Conservation (phyloP, 306 rosid species). For the Carpinus fangiana region DNA sequence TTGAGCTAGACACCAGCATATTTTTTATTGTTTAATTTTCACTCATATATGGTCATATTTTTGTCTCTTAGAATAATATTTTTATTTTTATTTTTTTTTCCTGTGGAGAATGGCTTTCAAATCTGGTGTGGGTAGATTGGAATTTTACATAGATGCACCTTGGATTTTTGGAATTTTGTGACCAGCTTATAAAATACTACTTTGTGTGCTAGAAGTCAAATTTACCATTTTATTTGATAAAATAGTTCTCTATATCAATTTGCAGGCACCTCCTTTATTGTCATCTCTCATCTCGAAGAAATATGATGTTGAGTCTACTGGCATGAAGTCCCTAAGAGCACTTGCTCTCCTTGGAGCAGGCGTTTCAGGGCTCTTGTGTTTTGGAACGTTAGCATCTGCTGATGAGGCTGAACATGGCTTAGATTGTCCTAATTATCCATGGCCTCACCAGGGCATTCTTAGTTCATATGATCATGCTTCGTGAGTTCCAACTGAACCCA, state of each 20-base stretch:
- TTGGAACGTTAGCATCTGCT: conserved; percentile 66
- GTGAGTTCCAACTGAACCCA: conserved; percentile 47
- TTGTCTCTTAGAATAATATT: not conserved
- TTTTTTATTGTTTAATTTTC: not conserved
- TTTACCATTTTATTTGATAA: conserved; percentile 5
- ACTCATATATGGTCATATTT: not conserved
- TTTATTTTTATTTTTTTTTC: not conserved
- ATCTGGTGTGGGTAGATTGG: not conserved
- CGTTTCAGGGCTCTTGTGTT: conserved; percentile 73
- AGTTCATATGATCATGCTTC: conserved; percentile 98
- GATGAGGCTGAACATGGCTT: conserved; percentile 99
- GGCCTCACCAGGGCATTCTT: conserved; percentile 98
- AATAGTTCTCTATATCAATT: conserved; percentile 14
- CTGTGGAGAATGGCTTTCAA: not conserved
- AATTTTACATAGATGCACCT: not conserved
- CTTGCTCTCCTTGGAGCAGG: conserved; percentile 92
- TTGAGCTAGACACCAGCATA: not conserved
- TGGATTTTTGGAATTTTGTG: not conserved
- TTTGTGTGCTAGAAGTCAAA: not conserved
- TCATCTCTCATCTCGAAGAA: conserved; percentile 59
- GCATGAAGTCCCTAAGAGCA: conserved; percentile 67
- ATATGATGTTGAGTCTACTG: conserved; percentile 55
- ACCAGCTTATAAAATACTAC: not conserved
- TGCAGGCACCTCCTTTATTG: conserved; percentile 55
- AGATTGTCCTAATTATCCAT: conserved; percentile 84